Base-by-base conservation (phyloP, 1,139 yeast genomes). In the Scheffersomyces illinoinensis region DNA sequence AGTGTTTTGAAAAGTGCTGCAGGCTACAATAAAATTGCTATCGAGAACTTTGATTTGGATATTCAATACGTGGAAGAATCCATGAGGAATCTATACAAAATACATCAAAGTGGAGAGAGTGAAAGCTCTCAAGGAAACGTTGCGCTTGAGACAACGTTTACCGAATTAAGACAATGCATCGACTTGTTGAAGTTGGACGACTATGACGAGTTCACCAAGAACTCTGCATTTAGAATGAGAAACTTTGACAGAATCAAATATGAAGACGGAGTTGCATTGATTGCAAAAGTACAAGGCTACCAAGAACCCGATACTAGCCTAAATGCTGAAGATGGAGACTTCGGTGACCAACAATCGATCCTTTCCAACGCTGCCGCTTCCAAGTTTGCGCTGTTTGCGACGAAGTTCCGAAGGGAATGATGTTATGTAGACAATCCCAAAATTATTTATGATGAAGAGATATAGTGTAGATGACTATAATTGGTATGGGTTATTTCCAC, bases 1-100 rank as follows among this genome's bases (percentile, higher is more conserved):
- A 81, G 82, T 56, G 79, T 88, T 19, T 79, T 93, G 61, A 78
- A 86, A 54, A 77, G 80, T 54, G 86, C 86, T 3, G 71, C 66
- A 0, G 54, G 60, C 55, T 79, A 71, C 65, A 81, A 81, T 66
- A 64, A 71, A 55, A 75, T 68, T 50, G 83, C 83, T 21, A 79
- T 81, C 54, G 76, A 73, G 52, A 81, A 81, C 62, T 80, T 81
- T 59, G 82, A 81, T 63, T 67, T 80, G 61, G 85, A 81, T 62
- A 75, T 81, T 26, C 66, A 68, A 49, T 76, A 80, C 60, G 72
- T 81, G 52, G 85, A 81, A 62, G 68, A 71, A 23, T 77, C 83
- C 3, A 79, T 81, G 80, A 68, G 70, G 47, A 69, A 71, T 43
- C 65, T 77, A 33, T 71, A 72, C 55, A 64, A 68, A 14, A 64